These are phyloP conservation scores for Cucumis variabilis DNA, from an alignment of 331 rosid species.

Conservation along the genomic window DNA sequence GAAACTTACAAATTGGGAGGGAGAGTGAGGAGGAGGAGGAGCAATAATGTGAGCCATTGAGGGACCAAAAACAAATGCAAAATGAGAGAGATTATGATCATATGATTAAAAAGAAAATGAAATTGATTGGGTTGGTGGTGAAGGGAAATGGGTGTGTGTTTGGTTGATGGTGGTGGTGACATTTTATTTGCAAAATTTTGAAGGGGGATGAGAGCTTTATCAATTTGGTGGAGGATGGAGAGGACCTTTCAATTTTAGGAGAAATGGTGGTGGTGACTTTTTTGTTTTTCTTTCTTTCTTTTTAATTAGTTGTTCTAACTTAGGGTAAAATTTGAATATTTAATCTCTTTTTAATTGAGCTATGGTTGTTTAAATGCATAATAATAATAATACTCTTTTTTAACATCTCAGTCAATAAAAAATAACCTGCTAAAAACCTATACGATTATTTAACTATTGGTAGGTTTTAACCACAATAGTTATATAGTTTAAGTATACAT, in stretches of 20 bases:
- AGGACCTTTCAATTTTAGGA: constrained; percentile 11
- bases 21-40: neutral
- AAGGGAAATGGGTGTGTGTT: neutral
- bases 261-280: neutral
- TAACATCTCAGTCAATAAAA: no score
- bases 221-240: constrained; percentile 3
- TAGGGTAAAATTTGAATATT: no score
- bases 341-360: no score
- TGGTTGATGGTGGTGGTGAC: neutral
- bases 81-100: neutral
- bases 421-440: no score
- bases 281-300: no score
- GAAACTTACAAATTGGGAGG: neutral
- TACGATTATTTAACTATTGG: no score
- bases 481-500: no score
- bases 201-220: neutral
- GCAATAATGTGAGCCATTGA: neutral
- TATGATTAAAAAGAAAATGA: neutral
- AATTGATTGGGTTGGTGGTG: neutral
- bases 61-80: neutral
- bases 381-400: no score
- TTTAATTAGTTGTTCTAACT: no score
- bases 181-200: neutral
- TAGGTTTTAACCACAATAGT: no score
- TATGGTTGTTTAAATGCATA: no score